A percentile compares a stretch with the other conserved stretches of the same genome.
Evolutionary conservation across 2,329 filamentous ascomycete species (phyloP).

Genomic region (Fusarium continuum): DNA sequence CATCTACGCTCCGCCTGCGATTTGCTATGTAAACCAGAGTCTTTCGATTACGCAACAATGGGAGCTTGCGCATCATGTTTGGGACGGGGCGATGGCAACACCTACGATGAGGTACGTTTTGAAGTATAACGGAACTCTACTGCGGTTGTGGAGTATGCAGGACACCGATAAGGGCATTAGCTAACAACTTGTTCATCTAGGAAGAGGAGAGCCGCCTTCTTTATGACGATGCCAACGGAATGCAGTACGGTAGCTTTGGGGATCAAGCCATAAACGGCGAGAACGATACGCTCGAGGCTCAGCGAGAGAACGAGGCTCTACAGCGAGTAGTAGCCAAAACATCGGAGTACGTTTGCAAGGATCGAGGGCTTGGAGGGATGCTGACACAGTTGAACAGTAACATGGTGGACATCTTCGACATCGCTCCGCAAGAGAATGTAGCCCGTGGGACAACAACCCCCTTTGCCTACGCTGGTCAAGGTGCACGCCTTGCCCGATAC

Average conservation of each 20-base stretch:
- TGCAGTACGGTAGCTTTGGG: slow-evolving; percentile 71
- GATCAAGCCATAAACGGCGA: slow-evolving; percentile 64
- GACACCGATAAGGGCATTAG: neutral
- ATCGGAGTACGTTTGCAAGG: slow-evolving; percentile 61
- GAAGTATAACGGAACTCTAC: neutral
- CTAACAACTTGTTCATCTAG: slow-evolving; percentile 47
- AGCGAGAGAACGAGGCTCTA: slow-evolving; percentile 71
- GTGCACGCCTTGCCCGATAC: slow-evolving; percentile 65
- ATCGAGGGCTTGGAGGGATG: neutral
- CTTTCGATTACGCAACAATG: slow-evolving; percentile 53
- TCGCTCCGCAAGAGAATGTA: slow-evolving; percentile 61
- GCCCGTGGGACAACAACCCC: slow-evolving; percentile 49
- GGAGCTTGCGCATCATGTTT: slow-evolving; percentile 70
- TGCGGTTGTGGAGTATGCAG: neutral
- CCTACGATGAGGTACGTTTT: slow-evolving; percentile 62
- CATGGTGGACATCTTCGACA: slow-evolving; percentile 74
- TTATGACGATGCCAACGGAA: slow-evolving; percentile 67
- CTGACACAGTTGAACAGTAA: slow-evolving; percentile 56
- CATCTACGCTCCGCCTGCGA: slow-evolving; percentile 2
- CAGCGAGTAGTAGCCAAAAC: slow-evolving; percentile 71
- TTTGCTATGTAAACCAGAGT: slow-evolving; percentile 36
- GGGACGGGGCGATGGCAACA: slow-evolving; percentile 60
- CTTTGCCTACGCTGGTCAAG: slow-evolving; percentile 63
- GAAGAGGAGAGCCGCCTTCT: slow-evolving; percentile 67
- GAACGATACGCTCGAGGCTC: slow-evolving; percentile 68